Conservation (phyloP, 768 basidiomycete species). For the Collybia sp. region DNA sequence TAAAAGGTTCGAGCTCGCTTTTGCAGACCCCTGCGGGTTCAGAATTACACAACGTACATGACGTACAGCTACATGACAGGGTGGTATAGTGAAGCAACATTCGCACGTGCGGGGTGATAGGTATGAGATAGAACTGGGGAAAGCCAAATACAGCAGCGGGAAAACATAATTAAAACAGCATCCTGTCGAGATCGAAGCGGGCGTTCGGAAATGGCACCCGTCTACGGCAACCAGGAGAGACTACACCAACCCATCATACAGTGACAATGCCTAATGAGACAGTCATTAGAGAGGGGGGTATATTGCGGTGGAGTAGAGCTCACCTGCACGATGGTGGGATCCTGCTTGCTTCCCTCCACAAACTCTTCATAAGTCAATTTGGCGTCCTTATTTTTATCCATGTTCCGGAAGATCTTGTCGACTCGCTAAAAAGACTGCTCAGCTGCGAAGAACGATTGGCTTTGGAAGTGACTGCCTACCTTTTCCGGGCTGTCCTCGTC, state of each 20-base stretch:
- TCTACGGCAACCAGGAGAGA: not conserved
- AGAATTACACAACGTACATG: constrained; percentile 10
- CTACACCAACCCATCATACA: constrained; percentile 94
- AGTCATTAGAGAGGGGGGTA: not conserved
- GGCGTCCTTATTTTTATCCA: constrained; percentile 95
- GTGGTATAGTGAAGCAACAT: constrained; percentile 8
- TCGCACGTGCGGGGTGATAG: no score
- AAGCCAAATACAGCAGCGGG: no score
- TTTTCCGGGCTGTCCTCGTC: constrained; percentile 99
- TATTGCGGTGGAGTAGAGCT: constrained; percentile 2
- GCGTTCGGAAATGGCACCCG: no score
- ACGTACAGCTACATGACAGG: constrained; percentile 23
- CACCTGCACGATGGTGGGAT: constrained; percentile 98
- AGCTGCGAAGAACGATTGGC: no score
- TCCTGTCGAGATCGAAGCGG: no score
- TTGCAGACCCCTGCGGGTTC: not conserved
- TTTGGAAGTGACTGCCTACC: constrained; percentile 35
- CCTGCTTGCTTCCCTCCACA: constrained; percentile 96
- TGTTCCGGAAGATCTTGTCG: constrained; percentile 96
- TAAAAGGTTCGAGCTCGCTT: constrained; percentile 15
- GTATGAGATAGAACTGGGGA: no score
- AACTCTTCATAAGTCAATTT: constrained; percentile 95
- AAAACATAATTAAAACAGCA: no score
- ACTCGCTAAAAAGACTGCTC: constrained; percentile 61
- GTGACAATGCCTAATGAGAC: constrained; percentile 70